Base-by-base conservation (phyloP, 148 eudicot species). In the Camellia granthamiana region DNA sequence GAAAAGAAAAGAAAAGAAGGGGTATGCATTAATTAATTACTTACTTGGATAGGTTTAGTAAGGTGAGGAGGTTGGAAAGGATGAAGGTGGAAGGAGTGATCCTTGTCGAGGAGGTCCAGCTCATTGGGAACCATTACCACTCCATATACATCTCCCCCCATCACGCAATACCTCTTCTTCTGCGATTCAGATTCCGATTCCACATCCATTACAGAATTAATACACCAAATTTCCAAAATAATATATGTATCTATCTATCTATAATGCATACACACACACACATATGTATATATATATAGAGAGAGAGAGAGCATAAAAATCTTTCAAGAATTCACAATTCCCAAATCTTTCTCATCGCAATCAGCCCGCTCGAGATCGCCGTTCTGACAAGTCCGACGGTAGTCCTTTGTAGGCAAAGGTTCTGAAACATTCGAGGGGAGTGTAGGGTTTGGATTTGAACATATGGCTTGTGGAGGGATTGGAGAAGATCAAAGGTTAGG, bases 141-240 rank as follows among this genome's bases (percentile, higher is more conserved):
- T 64, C 96, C 90, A 72, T 85, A 88, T 1, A 87, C 88, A 89
- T 90, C 91, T 62, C 90, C 97, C 80, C 90, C 85, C n/a, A 43
- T 30, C 38, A 83, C 84, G 61, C 87, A 65, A 67, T 85, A 88
- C 76, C 87, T 86, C 80, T 83, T 90, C 83, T 89, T 86, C 94
- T 93, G 92, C 90, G 84, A 81, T 71, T 46, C 81, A 77, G 81
- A 19, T 77, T 76, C 80, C 74, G 84, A 81, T 77, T 76, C 80
- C 74, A 60, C 52, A 69, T 6, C 77, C 80, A 81, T 44, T 60
- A 0, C 16, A 51, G 47, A 3, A 73, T 61, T 43, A 61, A 43
- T 9, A 19, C 55, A 77, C n/a, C 38, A 76, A 41, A 42, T 61
- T 15, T 47, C 58, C 38, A 30, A 30, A 30, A 1, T 30, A 30